Percentiles rank a stretch among this genome's conserved stretches.
phyloP scores from a whole-genome alignment of 306 rosid genomes.

The Lagenaria siceraria region DNA sequence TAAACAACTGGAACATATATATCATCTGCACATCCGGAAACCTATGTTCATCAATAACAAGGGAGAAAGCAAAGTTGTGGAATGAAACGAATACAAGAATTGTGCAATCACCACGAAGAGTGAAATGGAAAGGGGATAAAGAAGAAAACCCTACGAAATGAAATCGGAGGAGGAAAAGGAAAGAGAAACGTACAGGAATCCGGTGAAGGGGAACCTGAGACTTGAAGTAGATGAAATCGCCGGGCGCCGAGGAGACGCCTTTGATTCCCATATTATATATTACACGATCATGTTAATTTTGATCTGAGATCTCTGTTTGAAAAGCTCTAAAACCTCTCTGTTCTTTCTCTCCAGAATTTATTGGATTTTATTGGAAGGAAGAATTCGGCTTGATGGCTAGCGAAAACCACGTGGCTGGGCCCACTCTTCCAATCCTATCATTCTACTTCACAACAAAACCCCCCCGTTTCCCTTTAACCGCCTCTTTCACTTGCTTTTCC shows the following conservation, averaged over 20 bases:
- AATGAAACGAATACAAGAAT: not conserved
- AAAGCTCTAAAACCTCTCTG: constrained; percentile 4
- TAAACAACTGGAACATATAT: not conserved
- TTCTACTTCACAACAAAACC: not conserved
- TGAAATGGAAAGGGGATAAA: not conserved
- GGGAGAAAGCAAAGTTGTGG: not conserved
- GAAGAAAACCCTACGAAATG: not conserved
- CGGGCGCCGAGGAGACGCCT: constrained; percentile 96
- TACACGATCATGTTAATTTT: constrained; percentile 5
- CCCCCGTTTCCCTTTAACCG: not conserved
- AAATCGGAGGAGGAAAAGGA: not conserved
- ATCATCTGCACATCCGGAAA: not conserved
- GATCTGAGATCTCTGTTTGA: constrained; percentile 13
- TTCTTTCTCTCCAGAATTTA: not conserved
- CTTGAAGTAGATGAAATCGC: constrained; percentile 94
- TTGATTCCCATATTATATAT: constrained; percentile 28
- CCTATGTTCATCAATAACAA: not conserved
- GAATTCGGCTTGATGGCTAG: not conserved
- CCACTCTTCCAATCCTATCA: not conserved
- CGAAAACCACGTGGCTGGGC: not conserved
- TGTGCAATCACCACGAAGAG: not conserved
- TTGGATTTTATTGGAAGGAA: constrained; percentile 1
- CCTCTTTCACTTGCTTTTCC: not conserved
- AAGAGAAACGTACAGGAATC: constrained; percentile 60
- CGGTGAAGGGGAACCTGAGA: constrained; percentile 97